Evolutionary conservation across 1,284 basidiomycete species (phyloP).

Genomic region (Apiotrichum porosum): DNA sequence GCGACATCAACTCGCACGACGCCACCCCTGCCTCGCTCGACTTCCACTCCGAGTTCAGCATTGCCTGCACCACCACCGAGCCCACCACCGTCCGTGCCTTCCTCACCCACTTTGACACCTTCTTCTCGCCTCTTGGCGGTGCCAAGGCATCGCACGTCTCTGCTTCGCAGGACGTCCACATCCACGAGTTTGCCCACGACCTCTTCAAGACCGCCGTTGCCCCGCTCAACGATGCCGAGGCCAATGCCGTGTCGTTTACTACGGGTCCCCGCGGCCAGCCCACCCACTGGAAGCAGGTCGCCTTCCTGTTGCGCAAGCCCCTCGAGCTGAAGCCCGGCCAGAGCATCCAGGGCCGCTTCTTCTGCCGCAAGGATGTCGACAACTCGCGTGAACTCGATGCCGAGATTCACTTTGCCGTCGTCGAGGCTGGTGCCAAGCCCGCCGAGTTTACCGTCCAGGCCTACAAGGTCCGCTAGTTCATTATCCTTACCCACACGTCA

Average conservation of each 20-base stretch:
- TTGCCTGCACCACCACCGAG: slow-evolving; percentile 58
- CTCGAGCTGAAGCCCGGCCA: slow-evolving; percentile 67
- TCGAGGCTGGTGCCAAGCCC: slow-evolving; percentile 10
- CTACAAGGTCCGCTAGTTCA: slow-evolving; percentile 32
- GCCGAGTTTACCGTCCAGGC: slow-evolving; percentile 25
- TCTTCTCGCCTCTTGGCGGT: slow-evolving; percentile 65
- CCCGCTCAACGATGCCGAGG: slow-evolving; percentile 17
- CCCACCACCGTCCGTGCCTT: slow-evolving; percentile 70
- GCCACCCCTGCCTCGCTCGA: slow-evolving; percentile 68
- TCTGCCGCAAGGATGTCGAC: slow-evolving; percentile 70
- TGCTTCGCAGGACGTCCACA: slow-evolving; percentile 38
- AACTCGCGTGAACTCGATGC: slow-evolving; percentile 87
- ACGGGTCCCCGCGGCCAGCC: slow-evolving; percentile 76
- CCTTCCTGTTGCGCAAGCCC: slow-evolving; percentile 79
- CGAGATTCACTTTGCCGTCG: slow-evolving; percentile 67
- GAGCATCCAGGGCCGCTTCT: slow-evolving; percentile 70
- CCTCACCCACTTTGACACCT: slow-evolving; percentile 90
- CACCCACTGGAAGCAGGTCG: slow-evolving; percentile 98
- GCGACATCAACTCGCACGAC: slow-evolving; percentile 67
- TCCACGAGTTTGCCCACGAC: slow-evolving; percentile 30
- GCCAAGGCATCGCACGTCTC: slow-evolving; percentile 52
- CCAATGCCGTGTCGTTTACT: slow-evolving; percentile 65
- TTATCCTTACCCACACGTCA: too few relatives aligned
- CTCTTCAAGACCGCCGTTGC: slow-evolving; percentile 25
- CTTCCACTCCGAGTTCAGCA: slow-evolving; percentile 68